These are phyloP conservation scores for Amanita pallidorosea DNA, from an alignment of 768 basidiomycete genomes.

Conservation along the genomic window DNA sequence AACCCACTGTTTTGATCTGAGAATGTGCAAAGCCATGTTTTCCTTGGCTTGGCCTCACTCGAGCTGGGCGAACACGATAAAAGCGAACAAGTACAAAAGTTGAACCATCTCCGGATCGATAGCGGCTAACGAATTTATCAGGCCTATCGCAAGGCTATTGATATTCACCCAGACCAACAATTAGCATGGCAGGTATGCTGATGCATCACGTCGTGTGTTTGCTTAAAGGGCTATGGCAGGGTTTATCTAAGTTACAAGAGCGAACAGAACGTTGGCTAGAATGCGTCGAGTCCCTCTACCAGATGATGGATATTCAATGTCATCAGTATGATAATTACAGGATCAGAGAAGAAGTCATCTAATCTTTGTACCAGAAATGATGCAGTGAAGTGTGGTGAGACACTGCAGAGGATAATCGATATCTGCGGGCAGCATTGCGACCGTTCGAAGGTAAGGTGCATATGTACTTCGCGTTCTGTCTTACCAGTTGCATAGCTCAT, in stretches of 20 bases:
- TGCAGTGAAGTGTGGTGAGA: conserved; percentile 68
- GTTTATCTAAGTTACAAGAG: conserved; percentile 66
- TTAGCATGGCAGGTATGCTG: conserved; percentile 76
- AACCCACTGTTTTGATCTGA: not conserved
- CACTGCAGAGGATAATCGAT: conserved; percentile 66
- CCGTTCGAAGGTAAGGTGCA: conserved; percentile 37
- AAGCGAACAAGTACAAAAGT: conserved; percentile 70
- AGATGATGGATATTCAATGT: conserved; percentile 52
- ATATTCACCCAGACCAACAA: conserved; percentile 52
- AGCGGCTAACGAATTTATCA: conserved; percentile 20
- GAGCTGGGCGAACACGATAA: conserved; percentile 61
- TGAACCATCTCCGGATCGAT: not conserved
- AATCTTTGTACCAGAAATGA: conserved; percentile 43
- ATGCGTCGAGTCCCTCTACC: conserved; percentile 39
- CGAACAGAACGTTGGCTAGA: conserved; percentile 46
- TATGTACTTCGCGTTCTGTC: not conserved
- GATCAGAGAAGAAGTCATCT: not conserved
- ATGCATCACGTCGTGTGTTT: conserved; percentile 10
- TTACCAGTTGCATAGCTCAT: conserved; percentile 39
- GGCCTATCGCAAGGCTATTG: conserved; percentile 74
- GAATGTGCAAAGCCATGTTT: conserved; percentile 55
- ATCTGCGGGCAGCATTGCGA: conserved; percentile 51
- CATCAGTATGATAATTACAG: conserved; percentile 20
- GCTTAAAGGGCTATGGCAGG: conserved; percentile 29
- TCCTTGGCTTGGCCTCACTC: conserved; percentile 68